A percentile compares a stretch with the other conserved stretches of the same genome.
These are phyloP conservation scores for Stylonectria norvegica DNA, from an alignment of 2,329 filamentous ascomycete genomes.

Conservation along the genomic window DNA sequence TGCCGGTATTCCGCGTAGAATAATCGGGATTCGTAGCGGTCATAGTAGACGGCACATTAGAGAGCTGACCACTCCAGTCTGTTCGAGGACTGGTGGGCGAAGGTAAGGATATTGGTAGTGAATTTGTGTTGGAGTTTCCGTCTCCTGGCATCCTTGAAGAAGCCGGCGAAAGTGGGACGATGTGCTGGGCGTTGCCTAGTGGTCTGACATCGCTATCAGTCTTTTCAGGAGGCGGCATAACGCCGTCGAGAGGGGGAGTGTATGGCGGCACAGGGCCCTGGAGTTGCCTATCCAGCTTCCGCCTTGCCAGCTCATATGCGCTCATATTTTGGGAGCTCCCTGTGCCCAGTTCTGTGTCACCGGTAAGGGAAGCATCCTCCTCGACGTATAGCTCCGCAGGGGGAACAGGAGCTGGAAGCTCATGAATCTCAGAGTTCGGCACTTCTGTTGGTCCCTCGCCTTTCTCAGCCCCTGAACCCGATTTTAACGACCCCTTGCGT, in stretches of 20 bases:
- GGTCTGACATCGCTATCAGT: conserved; percentile 15
- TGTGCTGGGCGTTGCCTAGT: conserved; percentile 16
- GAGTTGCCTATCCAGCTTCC: conserved; percentile 50
- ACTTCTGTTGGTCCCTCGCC: conserved; percentile 32
- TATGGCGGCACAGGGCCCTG: conserved; percentile 50
- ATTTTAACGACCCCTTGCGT: conserved; percentile 31
- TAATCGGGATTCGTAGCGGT: conserved; percentile 28
- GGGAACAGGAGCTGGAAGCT: conserved; percentile 44
- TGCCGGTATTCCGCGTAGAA: conserved; percentile 10
- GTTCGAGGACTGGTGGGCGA: conserved; percentile 48
- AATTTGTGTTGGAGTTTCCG: conserved; percentile 27
- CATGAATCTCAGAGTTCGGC: conserved; percentile 48
- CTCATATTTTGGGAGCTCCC: conserved; percentile 39
- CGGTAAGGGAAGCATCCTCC: conserved; percentile 35
- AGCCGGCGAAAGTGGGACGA: conserved; percentile 17
- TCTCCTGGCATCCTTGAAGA: conserved; percentile 19
- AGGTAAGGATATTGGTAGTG: conserved; percentile 41
- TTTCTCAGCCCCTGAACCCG: conserved; percentile 18
- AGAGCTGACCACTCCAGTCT: conserved; percentile 39
- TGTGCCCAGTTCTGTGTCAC: conserved; percentile 40
- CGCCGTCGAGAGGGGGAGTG: conserved; percentile 36
- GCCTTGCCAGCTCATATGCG: conserved; percentile 49
- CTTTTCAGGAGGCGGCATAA: conserved; percentile 30
- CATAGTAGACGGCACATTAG: conserved; percentile 43
- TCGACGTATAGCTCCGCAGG: conserved; percentile 50